A percentile compares a stretch with the other conserved stretches of the same genome.
These are phyloP conservation scores for Talaromyces liani DNA, from an alignment of 495 filamentous ascomycete genomes.

Conservation along the genomic window DNA sequence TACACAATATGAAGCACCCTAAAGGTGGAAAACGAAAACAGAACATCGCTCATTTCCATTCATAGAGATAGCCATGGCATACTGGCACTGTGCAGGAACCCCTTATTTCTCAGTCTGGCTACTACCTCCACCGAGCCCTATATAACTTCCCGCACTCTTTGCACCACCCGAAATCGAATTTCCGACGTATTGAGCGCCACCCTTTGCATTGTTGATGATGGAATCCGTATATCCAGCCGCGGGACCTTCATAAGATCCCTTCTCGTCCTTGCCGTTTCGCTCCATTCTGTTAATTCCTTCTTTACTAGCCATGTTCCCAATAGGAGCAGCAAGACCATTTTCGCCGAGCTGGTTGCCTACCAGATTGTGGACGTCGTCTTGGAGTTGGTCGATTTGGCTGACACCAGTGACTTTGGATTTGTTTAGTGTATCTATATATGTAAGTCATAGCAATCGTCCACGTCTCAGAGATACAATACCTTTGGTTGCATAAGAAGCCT, in stretches of 20 bases:
- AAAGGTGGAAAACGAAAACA: background rate
- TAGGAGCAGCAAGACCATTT: slow-evolving; percentile 50
- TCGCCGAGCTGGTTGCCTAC: slow-evolving; percentile 55
- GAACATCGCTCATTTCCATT: background rate
- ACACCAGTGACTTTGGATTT: slow-evolving; percentile 60
- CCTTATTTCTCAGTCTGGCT: background rate
- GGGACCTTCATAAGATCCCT: slow-evolving; percentile 38
- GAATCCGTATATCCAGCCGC: slow-evolving; percentile 2
- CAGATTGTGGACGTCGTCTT: slow-evolving; percentile 53
- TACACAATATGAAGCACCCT: background rate
- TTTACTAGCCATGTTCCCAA: slow-evolving; percentile 51
- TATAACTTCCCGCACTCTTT: background rate
- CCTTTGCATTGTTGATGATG: background rate
- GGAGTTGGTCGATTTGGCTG: slow-evolving; percentile 53
- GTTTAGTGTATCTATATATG: slow-evolving; percentile 47
- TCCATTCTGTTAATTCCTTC: slow-evolving; percentile 60
- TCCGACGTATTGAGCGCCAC: background rate
- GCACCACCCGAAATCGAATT: slow-evolving; percentile 3
- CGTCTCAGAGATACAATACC: slow-evolving; percentile 28
- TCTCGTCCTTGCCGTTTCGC: slow-evolving; percentile 52
- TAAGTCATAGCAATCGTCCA: background rate
- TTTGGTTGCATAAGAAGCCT: slow-evolving; percentile 56
- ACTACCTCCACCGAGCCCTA: background rate
- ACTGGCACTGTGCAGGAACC: background rate
- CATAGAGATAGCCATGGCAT: background rate